These are phyloP conservation scores for Rubus idaeus DNA, from an alignment of 306 rosid genomes.

Conservation along the genomic window DNA sequence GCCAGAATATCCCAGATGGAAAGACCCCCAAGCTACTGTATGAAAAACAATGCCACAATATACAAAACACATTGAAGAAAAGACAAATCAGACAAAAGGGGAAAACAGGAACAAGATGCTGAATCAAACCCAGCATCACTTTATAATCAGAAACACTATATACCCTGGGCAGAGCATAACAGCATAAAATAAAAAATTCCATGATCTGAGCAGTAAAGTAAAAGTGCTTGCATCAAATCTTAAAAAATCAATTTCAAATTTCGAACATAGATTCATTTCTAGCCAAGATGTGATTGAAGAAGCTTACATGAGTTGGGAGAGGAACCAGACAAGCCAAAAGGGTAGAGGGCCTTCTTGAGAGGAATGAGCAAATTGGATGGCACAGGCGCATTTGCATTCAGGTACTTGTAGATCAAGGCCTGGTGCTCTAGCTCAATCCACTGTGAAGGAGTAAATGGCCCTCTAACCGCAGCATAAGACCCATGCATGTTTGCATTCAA, in stretches of 20 bases:
- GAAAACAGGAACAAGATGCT: slow-evolving; percentile 12
- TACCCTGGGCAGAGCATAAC: slow-evolving; percentile 9
- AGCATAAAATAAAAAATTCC: not conserved
- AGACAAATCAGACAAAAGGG: slow-evolving; percentile 17
- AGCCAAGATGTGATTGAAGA: not conserved
- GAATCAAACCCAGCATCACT: slow-evolving; percentile 25
- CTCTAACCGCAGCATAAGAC: slow-evolving; percentile 34
- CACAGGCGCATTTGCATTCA: slow-evolving; percentile 47
- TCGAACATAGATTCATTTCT: not conserved
- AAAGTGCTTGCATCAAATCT: slow-evolving; percentile 2
- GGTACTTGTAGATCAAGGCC: slow-evolving; percentile 60
- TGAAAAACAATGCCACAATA: not conserved
- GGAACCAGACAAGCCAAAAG: slow-evolving; percentile 36
- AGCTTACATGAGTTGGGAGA: slow-evolving; percentile 43
- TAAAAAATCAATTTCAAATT: not conserved
- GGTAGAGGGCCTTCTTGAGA: slow-evolving; percentile 46
- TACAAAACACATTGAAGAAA: not conserved
- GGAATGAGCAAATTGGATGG: slow-evolving; percentile 53
- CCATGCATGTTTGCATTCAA: slow-evolving; percentile 44
- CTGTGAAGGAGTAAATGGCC: slow-evolving; percentile 55
- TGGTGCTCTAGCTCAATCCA: slow-evolving; percentile 64
- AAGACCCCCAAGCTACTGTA: slow-evolving; percentile 51
- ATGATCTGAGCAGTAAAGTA: slow-evolving; percentile 4
- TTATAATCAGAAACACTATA: slow-evolving; percentile 1
- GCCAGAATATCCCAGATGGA: slow-evolving; percentile 48